Base-by-base conservation (phyloP, 73 alveolate species). In the Diophrys sp. region DNA sequence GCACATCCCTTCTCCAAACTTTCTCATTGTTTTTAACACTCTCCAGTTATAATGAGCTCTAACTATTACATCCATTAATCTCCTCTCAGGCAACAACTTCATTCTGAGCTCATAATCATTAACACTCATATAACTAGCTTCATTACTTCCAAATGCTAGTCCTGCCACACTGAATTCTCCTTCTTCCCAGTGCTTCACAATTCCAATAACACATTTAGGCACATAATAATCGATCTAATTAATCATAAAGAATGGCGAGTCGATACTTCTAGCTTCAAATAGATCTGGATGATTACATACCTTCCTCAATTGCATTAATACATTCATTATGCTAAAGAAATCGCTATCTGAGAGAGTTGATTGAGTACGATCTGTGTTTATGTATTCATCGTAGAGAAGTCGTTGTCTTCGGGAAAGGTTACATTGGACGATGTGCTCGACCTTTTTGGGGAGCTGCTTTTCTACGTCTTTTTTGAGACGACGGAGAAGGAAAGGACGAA, bases 281-380 rank as follows among this genome's bases (percentile, higher is more conserved):
- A 98, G 88, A 75, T 97, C 99, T 29, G 99, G 99, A 80, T 98
- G 99, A 81, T 98, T 98, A 85, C 99, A 98, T 14, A 98, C 99
- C 83, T 98, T 98, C 67, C 99, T 91, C 87, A 91, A 81, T 84
- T 97, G 96, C 98, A 95, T 95, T n/a, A 97, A 88, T 31, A 95
- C 96, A 87, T 97, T 97, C 99, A 97, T 97, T 55, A 97, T 90
- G 66, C 97, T 77, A 74, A 97, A 93, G 86, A 94, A 95, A 75
- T 97, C 99, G 57, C 93, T 89, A 33, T 89, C 91, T 53, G 80
- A 74, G 74, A 93, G 81, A 67, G 95, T 86, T 68, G 72, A 83
- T 87, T 88, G 96, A 23, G 96, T 91, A 82, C 75, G 94, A 82
- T 87, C 98, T 78, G 92, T 92, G 89, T 87, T 90, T 28, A 97